Conservation (phyloP, 495 filamentous ascomycete species). For the Tuber melanosporum region DNA sequence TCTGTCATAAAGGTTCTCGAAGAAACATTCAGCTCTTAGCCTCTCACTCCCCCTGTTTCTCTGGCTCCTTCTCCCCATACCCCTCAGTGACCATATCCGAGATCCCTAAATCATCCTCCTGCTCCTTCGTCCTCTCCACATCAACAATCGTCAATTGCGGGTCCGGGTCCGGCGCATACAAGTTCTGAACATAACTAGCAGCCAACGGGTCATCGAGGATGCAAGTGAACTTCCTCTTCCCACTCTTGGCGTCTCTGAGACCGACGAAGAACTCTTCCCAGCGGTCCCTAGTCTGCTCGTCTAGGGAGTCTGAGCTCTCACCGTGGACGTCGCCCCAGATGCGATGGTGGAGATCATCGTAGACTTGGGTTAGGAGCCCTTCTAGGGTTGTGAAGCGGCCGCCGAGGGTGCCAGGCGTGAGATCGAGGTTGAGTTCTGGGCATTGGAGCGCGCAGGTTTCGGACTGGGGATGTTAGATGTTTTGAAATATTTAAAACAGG, state of each 20-base stretch:
- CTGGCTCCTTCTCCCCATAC: constrained; percentile 59
- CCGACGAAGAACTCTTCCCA: constrained; percentile 77
- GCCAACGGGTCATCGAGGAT: constrained; percentile 82
- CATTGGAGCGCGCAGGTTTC: constrained; percentile 80
- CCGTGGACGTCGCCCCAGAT: constrained; percentile 69
- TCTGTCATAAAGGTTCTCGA: background rate
- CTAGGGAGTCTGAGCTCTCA: constrained; percentile 64
- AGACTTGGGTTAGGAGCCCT: constrained; percentile 85
- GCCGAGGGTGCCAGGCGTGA: constrained; percentile 85
- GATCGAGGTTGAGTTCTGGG: constrained; percentile 73
- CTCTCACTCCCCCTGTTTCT: constrained; percentile 12
- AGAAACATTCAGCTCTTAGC: background rate
- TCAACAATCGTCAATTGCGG: constrained; percentile 74
- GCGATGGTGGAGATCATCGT: constrained; percentile 74
- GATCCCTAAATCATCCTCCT: constrained; percentile 85
- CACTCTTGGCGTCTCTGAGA: constrained; percentile 70
- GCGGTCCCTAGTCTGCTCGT: constrained; percentile 53
- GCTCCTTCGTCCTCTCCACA: constrained; percentile 78
- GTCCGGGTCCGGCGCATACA: constrained; percentile 64
- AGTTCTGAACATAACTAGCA: constrained; percentile 85
- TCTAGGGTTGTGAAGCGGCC: constrained; percentile 97
- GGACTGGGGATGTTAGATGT: constrained; percentile 46
- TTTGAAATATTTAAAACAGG: background rate
- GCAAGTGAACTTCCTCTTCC: constrained; percentile 76
- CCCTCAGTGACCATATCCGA: constrained; percentile 86